Conservation (phyloP, 805 yeast genomes). For the Dipodascus geniculatus region DNA sequence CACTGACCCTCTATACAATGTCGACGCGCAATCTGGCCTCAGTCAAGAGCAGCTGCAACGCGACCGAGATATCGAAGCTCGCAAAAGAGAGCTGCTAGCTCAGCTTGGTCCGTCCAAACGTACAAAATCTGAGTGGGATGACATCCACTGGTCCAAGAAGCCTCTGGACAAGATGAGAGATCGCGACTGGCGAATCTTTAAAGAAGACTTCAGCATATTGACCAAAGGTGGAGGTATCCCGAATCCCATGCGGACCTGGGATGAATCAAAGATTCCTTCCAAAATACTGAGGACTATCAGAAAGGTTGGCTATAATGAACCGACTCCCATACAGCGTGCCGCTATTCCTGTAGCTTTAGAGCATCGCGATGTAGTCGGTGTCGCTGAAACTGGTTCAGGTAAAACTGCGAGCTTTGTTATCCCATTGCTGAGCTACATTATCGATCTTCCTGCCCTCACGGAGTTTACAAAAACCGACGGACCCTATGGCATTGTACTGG, state of each 20-base stretch:
- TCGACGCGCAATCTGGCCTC: conserved; percentile 9
- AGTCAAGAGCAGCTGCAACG: conserved; percentile 5
- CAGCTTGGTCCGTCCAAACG: conserved; percentile 7
- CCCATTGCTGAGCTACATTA: conserved; percentile 52
- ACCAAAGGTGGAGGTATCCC: conserved; percentile 35
- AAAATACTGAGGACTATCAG: conserved; percentile 26
- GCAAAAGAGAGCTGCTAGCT: conserved; percentile 12
- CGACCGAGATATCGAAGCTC: conserved; percentile 12
- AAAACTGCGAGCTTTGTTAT: conserved; percentile 76
- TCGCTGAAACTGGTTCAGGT: conserved; percentile 97
- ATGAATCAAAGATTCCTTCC: conserved; percentile 43
- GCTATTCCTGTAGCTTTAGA: conserved; percentile 61
- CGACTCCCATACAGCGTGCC: conserved; percentile 88
- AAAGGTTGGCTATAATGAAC: conserved; percentile 39
- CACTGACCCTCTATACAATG: conserved; percentile 31
- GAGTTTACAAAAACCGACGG: conserved; percentile 44
- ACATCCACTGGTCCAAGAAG: conserved; percentile 62
- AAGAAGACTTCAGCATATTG: conserved; percentile 62
- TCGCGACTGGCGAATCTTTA: conserved; percentile 84
- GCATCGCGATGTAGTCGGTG: conserved; percentile 62
- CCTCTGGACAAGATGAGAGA: conserved; percentile 50
- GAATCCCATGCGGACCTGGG: conserved; percentile 67
- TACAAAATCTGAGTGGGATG: conserved; percentile 14
- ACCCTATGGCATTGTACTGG: conserved; percentile 63
- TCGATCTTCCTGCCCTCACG: conserved; percentile 36